phyloP scores from a whole-genome alignment of 2,329 filamentous ascomycete species.

The Penicillium olsonii region DNA sequence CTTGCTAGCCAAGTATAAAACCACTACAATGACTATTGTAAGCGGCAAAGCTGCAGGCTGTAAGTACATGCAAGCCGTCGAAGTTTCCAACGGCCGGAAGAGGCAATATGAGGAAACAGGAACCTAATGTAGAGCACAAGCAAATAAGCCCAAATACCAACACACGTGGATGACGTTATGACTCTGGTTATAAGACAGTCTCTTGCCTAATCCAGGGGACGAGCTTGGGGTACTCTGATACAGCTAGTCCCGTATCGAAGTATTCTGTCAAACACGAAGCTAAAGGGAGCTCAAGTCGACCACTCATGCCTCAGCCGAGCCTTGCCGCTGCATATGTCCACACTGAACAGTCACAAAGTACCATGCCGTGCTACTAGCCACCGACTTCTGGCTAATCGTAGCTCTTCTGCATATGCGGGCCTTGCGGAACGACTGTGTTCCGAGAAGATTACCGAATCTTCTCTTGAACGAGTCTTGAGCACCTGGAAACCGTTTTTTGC shows the following conservation, averaged over 20 bases:
- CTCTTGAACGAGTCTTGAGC: conserved; percentile 4
- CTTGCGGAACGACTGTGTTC: not conserved
- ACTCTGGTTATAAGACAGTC: conserved; percentile 6
- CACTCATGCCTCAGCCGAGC: conserved; percentile 10
- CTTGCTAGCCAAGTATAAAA: not conserved
- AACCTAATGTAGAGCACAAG: not conserved
- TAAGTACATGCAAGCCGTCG: conserved; percentile 7
- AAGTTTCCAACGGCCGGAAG: conserved; percentile 10
- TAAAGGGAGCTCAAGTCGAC: conserved; percentile 17
- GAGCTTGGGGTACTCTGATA: conserved; percentile 11
- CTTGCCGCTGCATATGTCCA: conserved; percentile 17
- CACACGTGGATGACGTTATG: conserved; percentile 22
- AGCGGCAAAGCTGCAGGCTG: not conserved
- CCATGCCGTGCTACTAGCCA: conserved; percentile 12
- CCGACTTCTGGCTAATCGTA: not conserved
- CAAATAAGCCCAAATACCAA: conserved; percentile 12
- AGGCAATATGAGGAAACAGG: conserved; percentile 7
- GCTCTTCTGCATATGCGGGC: conserved; percentile 9
- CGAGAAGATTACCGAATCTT: conserved; percentile 20
- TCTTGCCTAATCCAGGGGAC: conserved; percentile 17
- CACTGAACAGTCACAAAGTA: conserved; percentile 16
- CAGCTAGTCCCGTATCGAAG: conserved; percentile 16
- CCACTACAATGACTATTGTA: conserved; percentile 7
- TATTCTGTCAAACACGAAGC: conserved; percentile 9
- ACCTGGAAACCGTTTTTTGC: conserved; percentile 13